A percentile compares a stretch with the other conserved stretches of the same genome.
These are phyloP conservation scores for Russula lepida DNA, from an alignment of 768 basidiomycete genomes.

Conservation along the genomic window DNA sequence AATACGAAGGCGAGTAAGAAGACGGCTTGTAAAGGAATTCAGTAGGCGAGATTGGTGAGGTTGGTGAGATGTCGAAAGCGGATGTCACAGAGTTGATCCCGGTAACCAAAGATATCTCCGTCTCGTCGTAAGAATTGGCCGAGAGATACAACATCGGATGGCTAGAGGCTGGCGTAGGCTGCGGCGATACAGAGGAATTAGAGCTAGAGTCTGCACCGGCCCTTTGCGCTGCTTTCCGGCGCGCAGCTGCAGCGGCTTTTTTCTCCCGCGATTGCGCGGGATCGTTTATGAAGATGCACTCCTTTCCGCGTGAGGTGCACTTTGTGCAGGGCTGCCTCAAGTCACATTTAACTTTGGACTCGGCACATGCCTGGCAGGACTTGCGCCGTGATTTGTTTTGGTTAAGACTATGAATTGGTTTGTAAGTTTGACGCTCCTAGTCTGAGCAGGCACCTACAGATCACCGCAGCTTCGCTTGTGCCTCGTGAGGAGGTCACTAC, in stretches of 20 bases:
- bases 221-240: slow-evolving; percentile 14
- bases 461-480: slow-evolving; percentile 61
- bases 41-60: slow-evolving; percentile 14
- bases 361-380: slow-evolving; percentile 58
- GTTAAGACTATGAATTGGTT: slow-evolving; percentile 22
- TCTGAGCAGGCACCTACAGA: slow-evolving; percentile 34
- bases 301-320: slow-evolving; percentile 48
- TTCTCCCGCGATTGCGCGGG: slow-evolving; percentile 20
- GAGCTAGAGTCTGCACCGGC: slow-evolving; percentile 9
- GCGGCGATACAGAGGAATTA: slow-evolving; percentile 12
- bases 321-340: slow-evolving; percentile 54
- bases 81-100: slow-evolving; percentile 2
- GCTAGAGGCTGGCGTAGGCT: slow-evolving; percentile 7
- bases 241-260: slow-evolving; percentile 19
- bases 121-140: slow-evolving; percentile 3
- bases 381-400: slow-evolving; percentile 51
- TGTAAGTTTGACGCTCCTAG: background rate
- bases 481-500: slow-evolving; percentile 56
- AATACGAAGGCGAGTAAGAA: slow-evolving; percentile 7
- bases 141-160: slow-evolving; percentile 3
- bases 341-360: slow-evolving; percentile 62
- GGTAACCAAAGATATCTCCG: slow-evolving; percentile 13
- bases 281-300: slow-evolving; percentile 42
- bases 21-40: slow-evolving; percentile 10
- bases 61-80: slow-evolving; percentile 16